Percentiles rank a stretch among this genome's conserved stretches.
Evolutionary conservation across 2,329 filamentous ascomycete genomes (phyloP).

Genomic region (Teratosphaeria zuluensis): DNA sequence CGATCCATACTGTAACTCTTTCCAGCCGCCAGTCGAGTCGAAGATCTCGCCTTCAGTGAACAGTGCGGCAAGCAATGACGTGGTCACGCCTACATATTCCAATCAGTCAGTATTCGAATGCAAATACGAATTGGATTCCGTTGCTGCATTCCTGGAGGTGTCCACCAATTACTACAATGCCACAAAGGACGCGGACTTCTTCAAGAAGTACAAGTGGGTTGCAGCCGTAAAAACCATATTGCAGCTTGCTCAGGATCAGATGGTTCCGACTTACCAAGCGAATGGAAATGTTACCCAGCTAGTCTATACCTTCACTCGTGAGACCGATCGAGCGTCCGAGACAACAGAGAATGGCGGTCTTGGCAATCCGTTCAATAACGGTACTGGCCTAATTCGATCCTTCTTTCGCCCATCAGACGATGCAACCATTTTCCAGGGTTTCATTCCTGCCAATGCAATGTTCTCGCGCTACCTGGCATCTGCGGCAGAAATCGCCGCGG

Average conservation of each 20-base stretch:
- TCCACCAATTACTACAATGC: constrained; percentile 40
- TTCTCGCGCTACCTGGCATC: constrained; percentile 53
- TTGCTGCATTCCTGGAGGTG: constrained; percentile 43
- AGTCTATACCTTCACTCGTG: constrained; percentile 39
- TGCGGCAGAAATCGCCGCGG: constrained; percentile 43
- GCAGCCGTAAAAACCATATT: constrained; percentile 36
- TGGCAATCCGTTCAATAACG: constrained; percentile 40
- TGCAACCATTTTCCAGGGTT: constrained; percentile 40
- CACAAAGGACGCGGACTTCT: constrained; percentile 40
- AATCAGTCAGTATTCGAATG: constrained; percentile 4
- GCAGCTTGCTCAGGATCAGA: constrained; percentile 37
- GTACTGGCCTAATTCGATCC: constrained; percentile 40
- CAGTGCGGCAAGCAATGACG: constrained; percentile 30
- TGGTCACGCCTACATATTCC: constrained; percentile 27
- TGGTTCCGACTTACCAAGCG: constrained; percentile 37
- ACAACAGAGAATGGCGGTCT: constrained; percentile 45
- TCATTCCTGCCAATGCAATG: constrained; percentile 57
- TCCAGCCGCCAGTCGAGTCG: constrained; percentile 42
- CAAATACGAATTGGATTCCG: constrained; percentile 41
- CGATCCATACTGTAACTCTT: constrained; percentile 46
- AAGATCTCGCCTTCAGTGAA: constrained; percentile 32
- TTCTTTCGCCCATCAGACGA: constrained; percentile 44
- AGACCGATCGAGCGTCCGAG: constrained; percentile 36
- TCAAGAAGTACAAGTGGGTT: constrained; percentile 40
- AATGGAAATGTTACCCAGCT: constrained; percentile 35